Conservation (phyloP, 495 filamentous ascomycete species). For the Geopyxis carbonaria region DNA sequence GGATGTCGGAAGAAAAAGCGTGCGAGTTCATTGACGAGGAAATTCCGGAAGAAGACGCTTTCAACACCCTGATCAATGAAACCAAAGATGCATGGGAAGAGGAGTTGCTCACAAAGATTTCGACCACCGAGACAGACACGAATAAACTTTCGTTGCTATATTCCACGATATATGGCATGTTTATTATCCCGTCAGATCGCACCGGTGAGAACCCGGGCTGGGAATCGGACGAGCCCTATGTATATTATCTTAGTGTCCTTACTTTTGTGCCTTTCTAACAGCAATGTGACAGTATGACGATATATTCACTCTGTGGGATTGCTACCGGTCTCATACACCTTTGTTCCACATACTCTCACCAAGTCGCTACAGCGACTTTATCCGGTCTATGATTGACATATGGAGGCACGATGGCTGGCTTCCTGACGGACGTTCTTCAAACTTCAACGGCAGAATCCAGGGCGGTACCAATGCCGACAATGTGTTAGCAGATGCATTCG, state of each 20-base stretch:
- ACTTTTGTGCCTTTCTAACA: not conserved
- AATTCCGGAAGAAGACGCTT: slow-evolving; percentile 32
- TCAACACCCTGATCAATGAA: slow-evolving; percentile 33
- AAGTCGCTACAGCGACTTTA: slow-evolving; percentile 42
- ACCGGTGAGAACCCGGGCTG: slow-evolving; percentile 57
- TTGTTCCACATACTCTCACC: slow-evolving; percentile 48
- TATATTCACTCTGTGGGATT: slow-evolving; percentile 41
- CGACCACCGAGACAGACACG: slow-evolving; percentile 38
- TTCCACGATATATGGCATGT: slow-evolving; percentile 50
- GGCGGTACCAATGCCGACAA: slow-evolving; percentile 62
- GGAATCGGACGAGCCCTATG: slow-evolving; percentile 46
- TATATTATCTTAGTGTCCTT: not conserved
- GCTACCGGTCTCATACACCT: slow-evolving; percentile 45
- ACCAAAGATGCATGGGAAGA: slow-evolving; percentile 40
- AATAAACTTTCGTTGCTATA: slow-evolving; percentile 45
- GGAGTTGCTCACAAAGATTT: slow-evolving; percentile 45
- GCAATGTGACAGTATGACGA: slow-evolving; percentile 31
- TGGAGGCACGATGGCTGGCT: slow-evolving; percentile 50
- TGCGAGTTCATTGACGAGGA: slow-evolving; percentile 42
- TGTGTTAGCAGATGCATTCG: slow-evolving; percentile 56
- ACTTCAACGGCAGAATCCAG: slow-evolving; percentile 54
- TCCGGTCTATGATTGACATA: slow-evolving; percentile 54
- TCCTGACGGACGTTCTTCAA: slow-evolving; percentile 48
- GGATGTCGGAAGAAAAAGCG: slow-evolving; percentile 46
- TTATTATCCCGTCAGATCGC: slow-evolving; percentile 50